phyloP scores from a whole-genome alignment of 2,329 filamentous ascomycete genomes.

The Ramichloridium luteum region DNA sequence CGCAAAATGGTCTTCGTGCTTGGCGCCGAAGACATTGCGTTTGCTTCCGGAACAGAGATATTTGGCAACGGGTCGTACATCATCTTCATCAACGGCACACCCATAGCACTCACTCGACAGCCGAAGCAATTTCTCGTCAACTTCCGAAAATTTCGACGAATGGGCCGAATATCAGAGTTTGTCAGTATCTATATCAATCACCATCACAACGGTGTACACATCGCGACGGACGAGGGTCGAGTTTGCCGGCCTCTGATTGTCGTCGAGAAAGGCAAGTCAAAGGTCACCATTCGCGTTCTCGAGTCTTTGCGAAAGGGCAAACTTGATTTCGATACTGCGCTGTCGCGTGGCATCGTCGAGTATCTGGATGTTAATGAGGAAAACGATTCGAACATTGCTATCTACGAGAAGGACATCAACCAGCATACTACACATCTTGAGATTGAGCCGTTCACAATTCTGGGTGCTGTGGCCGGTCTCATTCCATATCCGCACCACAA shows the following conservation, averaged over 20 bases:
- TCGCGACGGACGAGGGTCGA: slow-evolving; percentile 91
- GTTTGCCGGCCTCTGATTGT: slow-evolving; percentile 95
- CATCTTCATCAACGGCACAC: slow-evolving; percentile 91
- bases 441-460: slow-evolving; percentile 93
- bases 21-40: slow-evolving; percentile 70
- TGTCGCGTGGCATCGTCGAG: slow-evolving; percentile 80
- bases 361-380: slow-evolving; percentile 98
- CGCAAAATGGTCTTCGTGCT: slow-evolving; percentile 75
- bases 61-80: slow-evolving; percentile 75
- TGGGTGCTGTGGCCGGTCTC: slow-evolving; percentile 87
- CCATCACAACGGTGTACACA: slow-evolving; percentile 81
- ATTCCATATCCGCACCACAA: slow-evolving; percentile 99
- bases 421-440: slow-evolving; percentile 84
- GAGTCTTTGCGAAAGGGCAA: slow-evolving; percentile 70
- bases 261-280: slow-evolving; percentile 76
- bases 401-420: slow-evolving; percentile 76
- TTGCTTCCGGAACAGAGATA: slow-evolving; percentile 73
- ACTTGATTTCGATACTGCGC: slow-evolving; percentile 85
- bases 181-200: slow-evolving; percentile 94
- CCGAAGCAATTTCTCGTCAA: slow-evolving; percentile 76
- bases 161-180: slow-evolving; percentile 88
- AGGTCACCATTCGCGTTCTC: slow-evolving; percentile 66
- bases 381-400: slow-evolving; percentile 85
- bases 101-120: slow-evolving; percentile 71
- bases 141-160: slow-evolving; percentile 77